These are phyloP conservation scores for Fusarium lyarnte DNA, from an alignment of 2,329 filamentous ascomycete genomes.

Conservation along the genomic window DNA sequence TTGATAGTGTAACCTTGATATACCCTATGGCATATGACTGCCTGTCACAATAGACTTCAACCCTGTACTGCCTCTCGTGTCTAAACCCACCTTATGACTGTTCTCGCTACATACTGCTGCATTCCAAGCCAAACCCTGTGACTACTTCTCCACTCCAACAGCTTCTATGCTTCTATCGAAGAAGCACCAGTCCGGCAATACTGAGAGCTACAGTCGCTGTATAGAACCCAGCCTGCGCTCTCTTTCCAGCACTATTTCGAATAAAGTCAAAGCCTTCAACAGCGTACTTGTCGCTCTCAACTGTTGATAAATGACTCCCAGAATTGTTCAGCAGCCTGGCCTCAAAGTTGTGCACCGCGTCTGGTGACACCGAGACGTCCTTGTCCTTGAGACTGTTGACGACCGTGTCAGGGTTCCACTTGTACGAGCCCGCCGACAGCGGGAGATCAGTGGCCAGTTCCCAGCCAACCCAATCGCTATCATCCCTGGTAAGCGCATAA, in stretches of 20 bases:
- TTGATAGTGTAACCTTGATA: fast-evolving
- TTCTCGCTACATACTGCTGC: too few relatives aligned
- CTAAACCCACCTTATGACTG: too few relatives aligned
- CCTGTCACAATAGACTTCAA: too few relatives aligned
- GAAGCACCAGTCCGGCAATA: too few relatives aligned
- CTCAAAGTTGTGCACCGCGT: not conserved
- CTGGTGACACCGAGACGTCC: not conserved
- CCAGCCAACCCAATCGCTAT: not conserved
- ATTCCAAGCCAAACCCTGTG: too few relatives aligned
- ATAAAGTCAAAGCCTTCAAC: not conserved
- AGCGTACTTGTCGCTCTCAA: not conserved
- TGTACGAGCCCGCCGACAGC: not conserved
- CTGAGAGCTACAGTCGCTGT: too few relatives aligned
- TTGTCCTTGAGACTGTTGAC: not conserved
- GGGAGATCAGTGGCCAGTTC: not conserved
- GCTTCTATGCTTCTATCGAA: too few relatives aligned
- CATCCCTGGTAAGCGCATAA: not conserved
- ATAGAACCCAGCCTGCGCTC: fast-evolving
- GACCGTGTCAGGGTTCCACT: not conserved
- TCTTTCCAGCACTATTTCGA: not conserved
- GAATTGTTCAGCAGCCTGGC: not conserved
- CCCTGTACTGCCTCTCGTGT: too few relatives aligned
- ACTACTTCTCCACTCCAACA: too few relatives aligned
- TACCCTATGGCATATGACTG: too few relatives aligned
- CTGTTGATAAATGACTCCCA: not conserved